phyloP scores from a whole-genome alignment of 208 protist genomes.

The Balamuthia mandrillaris region DNA sequence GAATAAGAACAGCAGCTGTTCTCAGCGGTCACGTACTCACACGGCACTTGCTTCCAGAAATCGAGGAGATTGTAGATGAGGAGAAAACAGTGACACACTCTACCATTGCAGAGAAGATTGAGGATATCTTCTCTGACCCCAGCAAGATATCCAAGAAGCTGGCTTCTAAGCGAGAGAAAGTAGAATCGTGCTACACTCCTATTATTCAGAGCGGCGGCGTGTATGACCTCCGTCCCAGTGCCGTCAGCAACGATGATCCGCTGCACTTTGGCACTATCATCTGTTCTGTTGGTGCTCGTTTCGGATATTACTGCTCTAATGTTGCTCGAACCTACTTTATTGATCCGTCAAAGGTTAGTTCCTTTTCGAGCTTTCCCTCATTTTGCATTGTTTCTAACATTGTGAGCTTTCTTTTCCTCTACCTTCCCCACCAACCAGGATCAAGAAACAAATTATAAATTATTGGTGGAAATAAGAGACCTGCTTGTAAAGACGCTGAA shows the following conservation, averaged over 20 bases:
- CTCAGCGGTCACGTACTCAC: neutral
- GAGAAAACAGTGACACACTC: constrained; percentile 1
- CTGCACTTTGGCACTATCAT: constrained; percentile 66
- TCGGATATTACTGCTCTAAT: constrained; percentile 73
- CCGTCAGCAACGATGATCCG: constrained; percentile 49
- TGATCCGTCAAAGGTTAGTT: constrained; percentile 54
- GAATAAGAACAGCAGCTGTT: neutral
- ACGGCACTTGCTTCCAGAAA: neutral
- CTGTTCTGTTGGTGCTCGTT: constrained; percentile 62
- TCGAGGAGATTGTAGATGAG: neutral
- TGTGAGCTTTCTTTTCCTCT: neutral
- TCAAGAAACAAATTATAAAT: constrained; percentile 53
- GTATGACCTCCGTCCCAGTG: constrained; percentile 61
- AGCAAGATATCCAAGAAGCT: neutral
- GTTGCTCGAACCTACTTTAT: constrained; percentile 74
- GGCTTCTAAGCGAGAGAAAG: neutral
- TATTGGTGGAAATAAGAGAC: constrained; percentile 47
- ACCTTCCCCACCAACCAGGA: neutral
- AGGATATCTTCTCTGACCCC: neutral
- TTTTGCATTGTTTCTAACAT: neutral
- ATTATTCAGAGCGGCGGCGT: constrained; percentile 73
- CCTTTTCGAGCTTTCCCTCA: neutral
- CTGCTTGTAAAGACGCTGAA: constrained; percentile 42
- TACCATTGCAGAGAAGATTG: neutral
- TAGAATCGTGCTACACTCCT: constrained; percentile 47